A percentile compares a stretch with the other conserved stretches of the same genome.
phyloP scores from a whole-genome alignment of 208 protist species.

The Vickermania ingenoplastis region DNA sequence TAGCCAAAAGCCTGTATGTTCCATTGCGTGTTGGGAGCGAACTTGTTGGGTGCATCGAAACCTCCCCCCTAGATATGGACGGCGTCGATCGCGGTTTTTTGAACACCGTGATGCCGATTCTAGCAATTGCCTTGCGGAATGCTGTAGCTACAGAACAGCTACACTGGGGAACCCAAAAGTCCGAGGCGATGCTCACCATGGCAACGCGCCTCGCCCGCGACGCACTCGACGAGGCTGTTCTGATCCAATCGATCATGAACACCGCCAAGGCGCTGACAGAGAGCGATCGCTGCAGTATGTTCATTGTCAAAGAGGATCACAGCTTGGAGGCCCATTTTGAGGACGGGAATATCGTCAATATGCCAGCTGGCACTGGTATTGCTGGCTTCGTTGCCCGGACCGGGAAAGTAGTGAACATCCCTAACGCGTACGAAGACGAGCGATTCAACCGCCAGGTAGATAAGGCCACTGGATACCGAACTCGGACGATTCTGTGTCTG shows the following conservation, averaged over 20 bases:
- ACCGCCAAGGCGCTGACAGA: slow-evolving; percentile 60
- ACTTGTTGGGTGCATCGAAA: slow-evolving; percentile 18
- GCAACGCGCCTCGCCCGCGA: slow-evolving; percentile 70
- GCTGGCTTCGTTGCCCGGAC: slow-evolving; percentile 52
- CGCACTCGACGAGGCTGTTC: slow-evolving; percentile 61
- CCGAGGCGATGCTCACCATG: slow-evolving; percentile 75
- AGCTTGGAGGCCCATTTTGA: slow-evolving; percentile 59
- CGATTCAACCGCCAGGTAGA: slow-evolving; percentile 62
- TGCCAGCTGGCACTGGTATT: slow-evolving; percentile 49
- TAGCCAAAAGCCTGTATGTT: slow-evolving; percentile 18
- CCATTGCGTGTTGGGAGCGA: slow-evolving; percentile 8
- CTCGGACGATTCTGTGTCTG: slow-evolving; percentile 63
- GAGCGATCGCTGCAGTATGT: slow-evolving; percentile 64
- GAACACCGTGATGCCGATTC: slow-evolving; percentile 35
- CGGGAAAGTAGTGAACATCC: slow-evolving; percentile 50
- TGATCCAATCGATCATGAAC: slow-evolving; percentile 72
- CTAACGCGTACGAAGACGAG: slow-evolving; percentile 57
- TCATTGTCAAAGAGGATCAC: slow-evolving; percentile 45
- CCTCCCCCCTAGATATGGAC: background rate
- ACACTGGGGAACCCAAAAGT: slow-evolving; percentile 37
- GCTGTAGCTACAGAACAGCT: slow-evolving; percentile 10
- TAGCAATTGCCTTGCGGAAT: slow-evolving; percentile 20
- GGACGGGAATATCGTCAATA: slow-evolving; percentile 48
- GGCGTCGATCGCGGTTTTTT: background rate
- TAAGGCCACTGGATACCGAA: slow-evolving; percentile 57